phyloP scores from a whole-genome alignment of 1,139 yeast species.

The Kodamaea anthophila region DNA sequence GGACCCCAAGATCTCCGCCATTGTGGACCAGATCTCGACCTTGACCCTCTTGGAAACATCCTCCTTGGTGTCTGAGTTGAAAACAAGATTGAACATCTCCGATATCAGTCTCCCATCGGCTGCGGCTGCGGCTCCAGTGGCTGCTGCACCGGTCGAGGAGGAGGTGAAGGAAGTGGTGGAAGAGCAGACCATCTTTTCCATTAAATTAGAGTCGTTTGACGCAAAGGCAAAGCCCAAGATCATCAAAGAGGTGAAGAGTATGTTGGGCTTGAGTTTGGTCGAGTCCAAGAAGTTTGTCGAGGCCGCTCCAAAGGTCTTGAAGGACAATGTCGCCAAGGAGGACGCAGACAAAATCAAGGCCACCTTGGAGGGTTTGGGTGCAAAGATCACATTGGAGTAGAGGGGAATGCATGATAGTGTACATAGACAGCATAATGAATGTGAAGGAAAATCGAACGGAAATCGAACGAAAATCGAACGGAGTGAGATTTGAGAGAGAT shows the following conservation, averaged over 20 bases:
- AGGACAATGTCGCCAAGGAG: slow-evolving; percentile 81
- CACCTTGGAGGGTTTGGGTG: slow-evolving; percentile 91
- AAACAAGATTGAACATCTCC: slow-evolving; percentile 82
- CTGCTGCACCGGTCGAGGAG: slow-evolving; percentile 68
- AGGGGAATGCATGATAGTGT: slow-evolving; percentile 10
- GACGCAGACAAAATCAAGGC: slow-evolving; percentile 91
- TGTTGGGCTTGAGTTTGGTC: slow-evolving; percentile 87
- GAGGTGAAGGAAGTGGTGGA: slow-evolving; percentile 76
- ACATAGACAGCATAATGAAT: no score
- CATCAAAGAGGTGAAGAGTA: slow-evolving; percentile 90
- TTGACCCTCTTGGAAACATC: slow-evolving; percentile 90
- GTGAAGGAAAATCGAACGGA: no score
- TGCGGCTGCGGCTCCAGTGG: slow-evolving; percentile 64
- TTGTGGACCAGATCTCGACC: slow-evolving; percentile 87
- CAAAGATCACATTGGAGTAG: slow-evolving; percentile 82
- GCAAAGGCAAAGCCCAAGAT: slow-evolving; percentile 95
- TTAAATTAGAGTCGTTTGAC: slow-evolving; percentile 91
- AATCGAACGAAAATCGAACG: no score
- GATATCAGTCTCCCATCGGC: slow-evolving; percentile 85
- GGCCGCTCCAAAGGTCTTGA: slow-evolving; percentile 89
- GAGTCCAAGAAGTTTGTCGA: slow-evolving; percentile 98
- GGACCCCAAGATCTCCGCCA: slow-evolving; percentile 81
- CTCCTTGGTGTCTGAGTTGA: slow-evolving; percentile 73
- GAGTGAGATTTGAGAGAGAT: no score
- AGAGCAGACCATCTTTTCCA: slow-evolving; percentile 89